Evolutionary conservation across 306 rosid species (phyloP), one percentile per base, ranked within the genome.

Genomic region (Comarum palustre): DNA sequence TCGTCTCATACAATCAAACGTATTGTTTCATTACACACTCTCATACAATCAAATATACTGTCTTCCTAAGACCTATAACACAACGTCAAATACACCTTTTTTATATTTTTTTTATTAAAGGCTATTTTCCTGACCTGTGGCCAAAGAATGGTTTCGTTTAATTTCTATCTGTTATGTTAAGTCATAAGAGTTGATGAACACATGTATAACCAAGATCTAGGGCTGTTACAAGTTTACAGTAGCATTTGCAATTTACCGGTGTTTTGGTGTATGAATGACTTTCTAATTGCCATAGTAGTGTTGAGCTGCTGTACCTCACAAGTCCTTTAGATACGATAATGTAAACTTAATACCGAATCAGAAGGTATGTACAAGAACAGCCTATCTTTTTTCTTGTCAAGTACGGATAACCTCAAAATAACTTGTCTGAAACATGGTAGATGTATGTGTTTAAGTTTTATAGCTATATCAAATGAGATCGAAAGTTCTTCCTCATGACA

Each of bases 181-280:
- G 32, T 39, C 45, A 5, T 36, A 57, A 39, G 34, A 45, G 50
- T 19, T 34, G 51, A 6, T 32, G 19, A 47, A n/a, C 12, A 60
- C 24, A 22, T 14, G 16, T 63, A 25, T 34, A 8, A 16, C 39
- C 41, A 69, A 22, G 25, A 24, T 51, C 13, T 14, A 22, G 38
- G 38, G 27, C 51, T 55, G 15, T 54, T 41, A 54, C 32, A 70
- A 54, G 15, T 22, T 70, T 70, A 54, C 64, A 39, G 67, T 71
- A 15, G 42, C 32, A 52, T 36, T n/a, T 27, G 24, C n/a, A 2
- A 52, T 2, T 52, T 52, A 52, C 59, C 8, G 42, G 43, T 22
- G 4, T 20, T 41, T 16, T 46, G 66, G 43, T 47, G 72, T 47
- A 31, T 22, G 19, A 1, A 43, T 48, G 43, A 2, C 58, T 27